phyloP scores from a whole-genome alignment of 139 green algal species.

The Monoraphidium neglectum region DNA sequence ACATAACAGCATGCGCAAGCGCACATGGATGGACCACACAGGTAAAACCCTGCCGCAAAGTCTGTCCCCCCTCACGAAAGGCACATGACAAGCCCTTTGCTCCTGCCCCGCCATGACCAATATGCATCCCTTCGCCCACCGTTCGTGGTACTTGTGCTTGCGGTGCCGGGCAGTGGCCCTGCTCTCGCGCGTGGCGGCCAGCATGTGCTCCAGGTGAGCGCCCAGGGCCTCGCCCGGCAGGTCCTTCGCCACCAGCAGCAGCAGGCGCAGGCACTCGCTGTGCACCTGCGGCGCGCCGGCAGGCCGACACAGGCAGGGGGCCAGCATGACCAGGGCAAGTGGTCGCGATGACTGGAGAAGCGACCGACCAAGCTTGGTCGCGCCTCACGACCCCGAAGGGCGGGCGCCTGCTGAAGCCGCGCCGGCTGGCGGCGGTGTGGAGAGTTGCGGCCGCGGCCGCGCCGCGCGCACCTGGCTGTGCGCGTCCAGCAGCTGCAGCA shows the following conservation, averaged over 20 bases:
- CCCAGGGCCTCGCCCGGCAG: constrained; percentile 34
- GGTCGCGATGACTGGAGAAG: too few species aligned
- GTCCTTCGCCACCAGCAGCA: constrained; percentile 46
- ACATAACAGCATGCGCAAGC: too few species aligned
- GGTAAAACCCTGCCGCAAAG: too few species aligned
- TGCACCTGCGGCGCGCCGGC: constrained; percentile 62
- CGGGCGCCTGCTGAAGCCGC: too few species aligned
- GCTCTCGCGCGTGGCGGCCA: constrained; percentile 21
- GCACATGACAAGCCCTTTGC: neutral
- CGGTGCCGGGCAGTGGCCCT: neutral
- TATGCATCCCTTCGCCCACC: neutral
- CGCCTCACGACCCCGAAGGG: too few species aligned
- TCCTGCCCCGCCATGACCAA: neutral
- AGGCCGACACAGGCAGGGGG: too few species aligned
- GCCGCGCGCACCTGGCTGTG: constrained; percentile 38
- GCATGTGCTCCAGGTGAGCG: constrained; percentile 38
- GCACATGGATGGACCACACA: too few species aligned
- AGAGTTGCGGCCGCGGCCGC: neutral
- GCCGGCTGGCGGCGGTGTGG: neutral
- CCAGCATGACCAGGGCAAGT: too few species aligned
- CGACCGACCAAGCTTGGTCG: too few species aligned
- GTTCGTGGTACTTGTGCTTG: constrained; percentile 21
- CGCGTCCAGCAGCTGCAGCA: constrained; percentile 55
- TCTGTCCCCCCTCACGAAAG: neutral
- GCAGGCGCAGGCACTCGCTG: constrained; percentile 66